phyloP scores from a whole-genome alignment of 2,329 filamentous ascomycete genomes.

The Rachicladosporium sp. region DNA sequence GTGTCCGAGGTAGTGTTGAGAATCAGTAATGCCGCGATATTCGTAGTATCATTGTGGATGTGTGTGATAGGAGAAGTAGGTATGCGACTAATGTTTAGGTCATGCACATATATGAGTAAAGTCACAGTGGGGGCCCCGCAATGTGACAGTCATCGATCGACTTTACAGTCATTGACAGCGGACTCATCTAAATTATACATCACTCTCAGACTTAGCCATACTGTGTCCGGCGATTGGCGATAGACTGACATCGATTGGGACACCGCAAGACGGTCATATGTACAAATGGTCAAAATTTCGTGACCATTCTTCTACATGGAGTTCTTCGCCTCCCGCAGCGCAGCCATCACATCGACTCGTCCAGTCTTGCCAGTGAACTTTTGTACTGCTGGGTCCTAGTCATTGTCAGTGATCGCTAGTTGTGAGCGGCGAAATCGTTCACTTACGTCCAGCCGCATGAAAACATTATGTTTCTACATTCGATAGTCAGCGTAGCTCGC shows the following conservation, averaged over 20 bases:
- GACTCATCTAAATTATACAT: too few relatives aligned
- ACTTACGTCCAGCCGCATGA: conserved; percentile 75
- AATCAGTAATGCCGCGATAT: conserved; percentile 8
- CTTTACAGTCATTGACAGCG: too few relatives aligned
- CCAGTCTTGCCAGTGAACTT: conserved; percentile 71
- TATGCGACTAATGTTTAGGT: too few relatives aligned
- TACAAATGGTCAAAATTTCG: too few relatives aligned
- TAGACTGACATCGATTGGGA: too few relatives aligned
- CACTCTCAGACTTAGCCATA: too few relatives aligned
- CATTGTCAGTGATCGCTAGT: background rate
- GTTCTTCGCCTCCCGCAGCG: conserved; percentile 85
- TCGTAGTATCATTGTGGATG: conserved; percentile 11
- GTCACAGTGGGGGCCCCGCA: too few relatives aligned
- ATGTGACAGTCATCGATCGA: too few relatives aligned
- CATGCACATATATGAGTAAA: too few relatives aligned
- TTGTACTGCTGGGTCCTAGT: conserved; percentile 68
- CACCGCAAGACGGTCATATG: too few relatives aligned
- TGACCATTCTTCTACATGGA: conserved; percentile 15
- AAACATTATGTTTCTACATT: conserved; percentile 78
- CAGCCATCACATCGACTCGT: conserved; percentile 72
- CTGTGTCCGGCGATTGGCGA: too few relatives aligned
- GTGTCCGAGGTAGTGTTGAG: background rate
- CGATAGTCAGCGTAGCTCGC: background rate
- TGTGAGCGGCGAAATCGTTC: background rate
- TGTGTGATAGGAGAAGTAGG: background rate